Base-by-base conservation (phyloP, 768 basidiomycete species). In the Lactarius indigo region DNA sequence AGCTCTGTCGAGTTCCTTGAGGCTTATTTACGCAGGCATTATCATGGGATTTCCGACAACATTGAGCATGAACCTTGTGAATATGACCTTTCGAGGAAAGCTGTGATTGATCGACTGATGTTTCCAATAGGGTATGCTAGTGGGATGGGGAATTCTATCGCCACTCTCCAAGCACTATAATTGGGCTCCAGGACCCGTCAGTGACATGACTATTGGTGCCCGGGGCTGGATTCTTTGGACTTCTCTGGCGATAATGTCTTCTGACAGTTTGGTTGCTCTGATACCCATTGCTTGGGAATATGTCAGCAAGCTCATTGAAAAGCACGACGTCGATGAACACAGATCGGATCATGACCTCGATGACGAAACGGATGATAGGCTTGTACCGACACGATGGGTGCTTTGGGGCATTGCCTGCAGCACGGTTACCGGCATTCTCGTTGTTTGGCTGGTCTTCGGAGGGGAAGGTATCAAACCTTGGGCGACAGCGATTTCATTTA, bases 41-140 rank as follows among this genome's bases (percentile, higher is more conserved):
- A 98, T 98, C 72, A 98, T 98, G 96, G 96, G 96, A 5, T 93
- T 96, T 72, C 91, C 94, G 0, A 96, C 94, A 0, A 96, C 96
- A 0, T 72, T 96, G 41, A 92, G 91, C 74, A 98, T 98, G 96
- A 96, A 89, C 70, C 76, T 94, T 65, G 92, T 92, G 72, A 73
- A 82, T 75, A 26, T 9, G 17, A n/a, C 20, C 17, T 17, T 42
- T 68, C 59, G 30, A 12, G 20, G 20, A 20, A 30, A 66, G 47
- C 44, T 7, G 52, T 17, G 64, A 37, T 70, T 57, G n/a, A 31
- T 18, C 57, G 20, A 60, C 60, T 64, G 30, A 66, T 13, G 30
- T 44, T 50, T 50, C 13, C 5, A 42, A 23, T 70, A 93, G 91
- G 95, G 96, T 33, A 98, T 97, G 96, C 70, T 98, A n/a, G 87